A percentile compares a stretch with the other conserved stretches of the same genome.
phyloP scores from a whole-genome alignment of 371 early-diverging fungal genomes.

The Mucor piriformis region DNA sequence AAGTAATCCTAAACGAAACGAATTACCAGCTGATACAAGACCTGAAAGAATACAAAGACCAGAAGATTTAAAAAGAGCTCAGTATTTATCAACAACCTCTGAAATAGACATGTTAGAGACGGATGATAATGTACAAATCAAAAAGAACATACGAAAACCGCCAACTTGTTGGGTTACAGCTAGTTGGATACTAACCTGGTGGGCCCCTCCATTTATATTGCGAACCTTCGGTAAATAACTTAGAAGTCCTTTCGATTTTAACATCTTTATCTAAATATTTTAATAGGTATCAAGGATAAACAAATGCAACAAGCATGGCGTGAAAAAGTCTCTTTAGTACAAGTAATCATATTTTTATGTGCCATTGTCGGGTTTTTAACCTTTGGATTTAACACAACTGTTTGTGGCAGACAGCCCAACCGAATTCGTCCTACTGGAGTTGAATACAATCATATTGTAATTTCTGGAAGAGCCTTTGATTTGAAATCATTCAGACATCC shows the following conservation, averaged over 20 bases:
- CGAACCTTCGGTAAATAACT: constrained; percentile 26
- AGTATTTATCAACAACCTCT: constrained; percentile 5
- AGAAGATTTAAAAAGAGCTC: constrained; percentile 23
- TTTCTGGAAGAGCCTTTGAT: constrained; percentile 60
- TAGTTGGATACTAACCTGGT: constrained; percentile 49
- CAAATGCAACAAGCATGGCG: constrained; percentile 89
- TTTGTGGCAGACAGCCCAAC: constrained; percentile 60
- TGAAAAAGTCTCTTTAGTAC: constrained; percentile 84
- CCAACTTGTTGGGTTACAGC: constrained; percentile 37
- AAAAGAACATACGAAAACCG: constrained; percentile 9
- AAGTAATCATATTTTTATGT: constrained; percentile 71
- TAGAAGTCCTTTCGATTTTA: not conserved
- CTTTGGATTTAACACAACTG: constrained; percentile 62
- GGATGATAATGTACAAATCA: not conserved
- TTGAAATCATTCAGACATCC: constrained; percentile 49
- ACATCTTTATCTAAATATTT: not conserved
- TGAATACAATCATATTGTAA: constrained; percentile 47
- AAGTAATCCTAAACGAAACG: not conserved
- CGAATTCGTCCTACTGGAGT: constrained; percentile 59
- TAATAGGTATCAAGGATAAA: constrained; percentile 53
- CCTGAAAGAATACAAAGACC: constrained; percentile 13
- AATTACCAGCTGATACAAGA: constrained; percentile 14
- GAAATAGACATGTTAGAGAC: not conserved
- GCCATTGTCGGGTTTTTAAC: constrained; percentile 69
- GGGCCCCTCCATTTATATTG: constrained; percentile 44